Base-by-base conservation (phyloP, 345 rosid species). In the Eucalyptus pauciflora region DNA sequence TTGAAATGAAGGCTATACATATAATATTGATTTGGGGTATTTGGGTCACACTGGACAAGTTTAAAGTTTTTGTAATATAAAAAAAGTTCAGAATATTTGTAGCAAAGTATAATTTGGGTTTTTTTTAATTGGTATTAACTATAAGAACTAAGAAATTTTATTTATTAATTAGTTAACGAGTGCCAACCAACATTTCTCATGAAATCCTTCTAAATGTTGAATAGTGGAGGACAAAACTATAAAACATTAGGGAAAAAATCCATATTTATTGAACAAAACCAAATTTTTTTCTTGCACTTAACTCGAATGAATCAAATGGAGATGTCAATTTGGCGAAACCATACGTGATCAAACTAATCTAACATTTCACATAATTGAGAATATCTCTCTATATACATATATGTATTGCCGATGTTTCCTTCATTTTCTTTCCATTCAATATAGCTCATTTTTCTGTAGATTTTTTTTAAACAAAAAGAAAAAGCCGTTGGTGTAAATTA, bases 41-140 rank as follows among this genome's bases (percentile, higher is more conserved):
- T 13, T 62, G 33, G 29, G 1, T 12, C 31, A 62, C 6, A 62
- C 0, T 13, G 16, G 31, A 29, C 2, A 13, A 1, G 1, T 62
- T 62, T 62, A 29, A 2, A 16, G 2, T 3, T 62, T 62, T 62
- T 27, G 16, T 27, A 29, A 5, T 22, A 56, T 2, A 1, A 12
- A 60, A 62, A 27, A 27, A 3, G 69, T 27, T 22, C 0, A 0
- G 16, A 3, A 13, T 62, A 27, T 29, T 62, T 62, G 4, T 62
- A 6, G 13, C 7, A 6, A 6, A 6, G 2, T 27, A 27, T 27
- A 62, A 6, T 13, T 62, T 62, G 15, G 31, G 8, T 5, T 27
- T 60, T 60, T 25, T 24, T 56, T 4, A 27, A 56, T 56, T 24
- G 2, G 5, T 24, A 8, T 24, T 56, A 56, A 24, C 5, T 56